A percentile compares a stretch with the other conserved stretches of the same genome.
phyloP scores from a whole-genome alignment of 352 stramenopile genomes.

The Globisporangium spinosum region DNA sequence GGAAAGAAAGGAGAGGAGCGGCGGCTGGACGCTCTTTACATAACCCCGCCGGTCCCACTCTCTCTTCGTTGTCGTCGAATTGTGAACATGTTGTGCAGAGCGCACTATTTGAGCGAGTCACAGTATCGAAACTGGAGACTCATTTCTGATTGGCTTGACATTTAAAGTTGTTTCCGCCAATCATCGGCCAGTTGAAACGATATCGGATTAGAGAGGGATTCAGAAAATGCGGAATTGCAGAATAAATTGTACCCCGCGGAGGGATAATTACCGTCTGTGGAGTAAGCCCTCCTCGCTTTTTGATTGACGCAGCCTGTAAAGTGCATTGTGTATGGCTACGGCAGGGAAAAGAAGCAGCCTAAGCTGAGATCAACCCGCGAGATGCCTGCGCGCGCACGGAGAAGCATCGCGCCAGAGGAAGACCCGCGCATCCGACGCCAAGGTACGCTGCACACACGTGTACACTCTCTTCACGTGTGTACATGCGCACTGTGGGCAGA shows the following conservation, averaged over 20 bases:
- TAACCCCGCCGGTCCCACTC: background rate
- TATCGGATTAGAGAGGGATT: background rate
- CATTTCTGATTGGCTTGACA: background rate
- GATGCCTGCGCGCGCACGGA: slow-evolving; percentile 7
- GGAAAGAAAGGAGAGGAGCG: background rate
- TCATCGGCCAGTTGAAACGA: background rate
- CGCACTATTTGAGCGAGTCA: no score
- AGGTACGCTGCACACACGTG: background rate
- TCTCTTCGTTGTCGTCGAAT: background rate
- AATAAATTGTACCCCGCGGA: background rate
- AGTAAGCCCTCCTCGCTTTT: background rate
- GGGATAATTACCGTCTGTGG: background rate
- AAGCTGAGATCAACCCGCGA: background rate
- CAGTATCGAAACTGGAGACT: background rate
- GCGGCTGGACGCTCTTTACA: background rate
- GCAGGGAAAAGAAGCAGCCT: background rate
- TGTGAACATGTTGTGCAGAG: background rate
- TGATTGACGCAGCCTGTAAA: background rate
- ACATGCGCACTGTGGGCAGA: background rate
- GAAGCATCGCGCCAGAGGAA: background rate
- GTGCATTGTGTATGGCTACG: background rate
- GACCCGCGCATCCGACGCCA: slow-evolving; percentile 14
- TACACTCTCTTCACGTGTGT: background rate
- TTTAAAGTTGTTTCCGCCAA: background rate
- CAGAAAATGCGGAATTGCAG: background rate